Evolutionary conservation across 1,139 yeast genomes (phyloP).

Genomic region (Protomyces macrosporus): DNA sequence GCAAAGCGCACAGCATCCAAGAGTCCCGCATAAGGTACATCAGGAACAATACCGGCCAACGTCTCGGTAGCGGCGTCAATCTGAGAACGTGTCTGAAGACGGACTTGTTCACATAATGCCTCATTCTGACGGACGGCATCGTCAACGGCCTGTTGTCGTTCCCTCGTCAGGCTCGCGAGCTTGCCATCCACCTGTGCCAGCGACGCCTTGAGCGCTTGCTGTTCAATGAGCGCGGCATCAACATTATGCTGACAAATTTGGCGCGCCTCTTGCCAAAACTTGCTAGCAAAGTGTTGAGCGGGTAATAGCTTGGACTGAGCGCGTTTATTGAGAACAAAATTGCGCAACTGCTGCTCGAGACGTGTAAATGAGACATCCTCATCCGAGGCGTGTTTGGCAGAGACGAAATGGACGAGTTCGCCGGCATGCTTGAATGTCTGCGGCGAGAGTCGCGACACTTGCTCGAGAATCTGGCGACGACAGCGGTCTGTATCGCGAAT

Average conservation of each 20-base stretch:
- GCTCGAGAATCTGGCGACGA: constrained; percentile 68
- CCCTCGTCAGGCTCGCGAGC: not conserved
- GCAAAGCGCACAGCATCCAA: constrained; percentile 7
- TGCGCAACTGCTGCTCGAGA: constrained; percentile 76
- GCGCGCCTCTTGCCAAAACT: constrained; percentile 62
- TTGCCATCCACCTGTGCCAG: constrained; percentile 25
- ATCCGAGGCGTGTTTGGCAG: constrained; percentile 44
- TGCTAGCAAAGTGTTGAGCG: constrained; percentile 74
- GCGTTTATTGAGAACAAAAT: constrained; percentile 82
- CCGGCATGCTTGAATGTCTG: constrained; percentile 80
- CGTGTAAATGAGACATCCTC: constrained; percentile 52
- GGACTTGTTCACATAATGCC: constrained; percentile 5
- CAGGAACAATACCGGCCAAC: not conserved
- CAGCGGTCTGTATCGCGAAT: constrained; percentile 78
- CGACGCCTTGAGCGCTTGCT: constrained; percentile 44
- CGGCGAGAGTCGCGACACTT: constrained; percentile 82
- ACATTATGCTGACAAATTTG: constrained; percentile 59
- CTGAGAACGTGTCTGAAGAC: not conserved
- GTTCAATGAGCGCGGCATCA: constrained; percentile 48
- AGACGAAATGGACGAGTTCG: constrained; percentile 92
- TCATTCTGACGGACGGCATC: constrained; percentile 7
- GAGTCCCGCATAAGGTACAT: constrained; percentile 4
- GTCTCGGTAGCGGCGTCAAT: not conserved
- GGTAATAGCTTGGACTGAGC: constrained; percentile 86
- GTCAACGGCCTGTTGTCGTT: not conserved